Evolutionary conservation across 345 rosid species (phyloP).

Genomic region (Turnera subulata): DNA sequence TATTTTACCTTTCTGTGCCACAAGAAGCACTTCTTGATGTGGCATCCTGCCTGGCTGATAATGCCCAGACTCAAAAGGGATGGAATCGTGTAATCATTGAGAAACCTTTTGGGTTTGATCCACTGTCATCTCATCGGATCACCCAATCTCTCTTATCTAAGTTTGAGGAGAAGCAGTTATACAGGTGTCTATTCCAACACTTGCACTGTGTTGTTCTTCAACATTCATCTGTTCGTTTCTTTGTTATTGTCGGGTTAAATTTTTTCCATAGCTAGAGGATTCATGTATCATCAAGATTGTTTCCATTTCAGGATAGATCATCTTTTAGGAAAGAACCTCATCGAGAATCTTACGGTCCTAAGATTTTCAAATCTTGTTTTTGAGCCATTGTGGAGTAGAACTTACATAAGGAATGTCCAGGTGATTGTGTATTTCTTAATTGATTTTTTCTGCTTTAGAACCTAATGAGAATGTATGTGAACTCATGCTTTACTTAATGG

Average conservation of each 20-base stretch:
- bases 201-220: neutral
- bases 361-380: slow-evolving; percentile 74
- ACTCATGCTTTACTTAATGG: no score
- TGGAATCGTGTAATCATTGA: slow-evolving; percentile 77
- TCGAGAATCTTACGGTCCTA: slow-evolving; percentile 69
- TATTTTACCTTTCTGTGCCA: slow-evolving; percentile 75
- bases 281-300: slow-evolving; percentile 9
- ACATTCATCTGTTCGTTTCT: no score
- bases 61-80: slow-evolving; percentile 56
- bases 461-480: no score
- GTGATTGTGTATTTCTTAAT: slow-evolving; percentile 21
- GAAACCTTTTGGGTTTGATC: slow-evolving; percentile 75
- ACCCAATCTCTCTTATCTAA: slow-evolving; percentile 59
- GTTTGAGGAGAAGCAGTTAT: slow-evolving; percentile 61
- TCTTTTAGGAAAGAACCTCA: slow-evolving; percentile 67
- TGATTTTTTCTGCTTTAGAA: no score
- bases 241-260: no score
- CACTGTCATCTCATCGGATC: slow-evolving; percentile 44
- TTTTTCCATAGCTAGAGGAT: neutral
- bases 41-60: slow-evolving; percentile 46
- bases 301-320: slow-evolving; percentile 60
- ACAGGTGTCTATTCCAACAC: slow-evolving; percentile 37
- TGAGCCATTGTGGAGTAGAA: slow-evolving; percentile 74
- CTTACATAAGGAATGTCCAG: slow-evolving; percentile 59
- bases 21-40: slow-evolving; percentile 82